A percentile compares a stretch with the other conserved stretches of the same genome.
Evolutionary conservation across 371 early-diverging fungal genomes (phyloP).

Genomic region (Mortierella polycephala): DNA sequence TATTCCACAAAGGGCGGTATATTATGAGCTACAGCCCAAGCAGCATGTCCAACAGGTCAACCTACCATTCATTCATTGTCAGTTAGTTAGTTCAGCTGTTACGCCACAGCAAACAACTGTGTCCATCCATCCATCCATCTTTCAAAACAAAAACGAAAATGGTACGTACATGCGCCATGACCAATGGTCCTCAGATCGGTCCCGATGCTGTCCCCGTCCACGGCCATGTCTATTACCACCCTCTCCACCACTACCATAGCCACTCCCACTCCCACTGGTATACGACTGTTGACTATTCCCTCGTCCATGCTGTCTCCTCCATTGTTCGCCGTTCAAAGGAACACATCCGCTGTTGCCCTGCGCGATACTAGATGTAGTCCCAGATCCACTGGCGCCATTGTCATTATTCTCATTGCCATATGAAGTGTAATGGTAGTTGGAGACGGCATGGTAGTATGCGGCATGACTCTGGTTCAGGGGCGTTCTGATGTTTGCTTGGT

Average conservation of each 20-base stretch:
- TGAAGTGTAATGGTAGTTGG: constrained; percentile 38
- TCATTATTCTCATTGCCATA: constrained; percentile 3
- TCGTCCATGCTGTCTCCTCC: constrained; percentile 24
- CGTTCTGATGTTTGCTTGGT: constrained; percentile 7
- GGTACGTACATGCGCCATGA: constrained; percentile 38
- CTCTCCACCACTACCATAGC: neutral
- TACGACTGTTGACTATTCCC: constrained; percentile 24
- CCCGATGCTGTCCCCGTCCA: constrained; percentile 7
- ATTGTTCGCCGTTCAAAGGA: constrained; percentile 13
- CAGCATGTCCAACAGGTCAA: constrained; percentile 16
- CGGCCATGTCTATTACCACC: neutral
- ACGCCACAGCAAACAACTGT: no score
- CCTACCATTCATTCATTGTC: neutral
- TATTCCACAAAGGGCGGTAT: neutral
- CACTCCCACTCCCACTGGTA: neutral
- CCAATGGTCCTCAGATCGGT: constrained; percentile 21
- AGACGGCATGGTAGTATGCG: constrained; percentile 43
- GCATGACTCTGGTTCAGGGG: constrained; percentile 40
- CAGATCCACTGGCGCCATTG: neutral
- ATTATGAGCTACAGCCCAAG: constrained; percentile 19
- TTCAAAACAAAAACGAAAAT: neutral
- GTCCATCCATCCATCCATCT: neutral
- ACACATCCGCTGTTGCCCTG: neutral
- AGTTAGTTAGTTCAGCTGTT: no score
- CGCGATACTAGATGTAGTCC: neutral